phyloP scores from a whole-genome alignment of 2,329 filamentous ascomycete species.

The Nothopassalora personata region DNA sequence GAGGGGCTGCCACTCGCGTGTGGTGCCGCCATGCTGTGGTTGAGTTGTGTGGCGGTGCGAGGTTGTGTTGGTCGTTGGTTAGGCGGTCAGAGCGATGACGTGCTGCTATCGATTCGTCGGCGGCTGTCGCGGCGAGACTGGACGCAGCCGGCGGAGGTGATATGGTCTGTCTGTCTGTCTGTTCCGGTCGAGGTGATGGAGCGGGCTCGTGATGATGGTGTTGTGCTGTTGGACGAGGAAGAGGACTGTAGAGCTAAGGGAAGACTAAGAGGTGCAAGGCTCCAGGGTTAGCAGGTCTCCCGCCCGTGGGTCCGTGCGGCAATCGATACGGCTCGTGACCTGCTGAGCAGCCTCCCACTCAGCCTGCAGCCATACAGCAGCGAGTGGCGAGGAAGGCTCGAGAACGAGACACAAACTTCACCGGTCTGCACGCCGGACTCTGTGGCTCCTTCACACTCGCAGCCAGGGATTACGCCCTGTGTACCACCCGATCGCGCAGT shows the following conservation, averaged over 20 bases:
- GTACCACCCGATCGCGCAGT: not conserved
- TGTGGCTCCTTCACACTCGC: not conserved
- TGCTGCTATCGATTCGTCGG: not conserved
- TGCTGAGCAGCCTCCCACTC: not conserved
- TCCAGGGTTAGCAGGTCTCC: not conserved
- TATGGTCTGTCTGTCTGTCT: not conserved
- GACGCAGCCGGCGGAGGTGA: not conserved
- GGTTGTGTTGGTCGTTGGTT: not conserved
- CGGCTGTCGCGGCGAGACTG: not conserved
- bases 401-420: not conserved
- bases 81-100: not conserved
- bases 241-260: not conserved
- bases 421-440: not conserved
- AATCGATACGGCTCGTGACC: not conserved
- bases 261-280: not conserved
- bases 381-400: not conserved
- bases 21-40: constrained; percentile 34
- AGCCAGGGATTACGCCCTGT: not conserved
- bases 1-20: constrained; percentile 42
- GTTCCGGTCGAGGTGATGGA: not conserved
- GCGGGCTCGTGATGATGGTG: not conserved
- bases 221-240: too few relatives aligned
- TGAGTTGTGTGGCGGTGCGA: not conserved
- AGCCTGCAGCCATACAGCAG: not conserved
- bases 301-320: too few relatives aligned